Percentiles rank a stretch among this genome's conserved stretches.
These are phyloP conservation scores for Boletellus emodensis DNA, from an alignment of 768 basidiomycete species.

Conservation along the genomic window DNA sequence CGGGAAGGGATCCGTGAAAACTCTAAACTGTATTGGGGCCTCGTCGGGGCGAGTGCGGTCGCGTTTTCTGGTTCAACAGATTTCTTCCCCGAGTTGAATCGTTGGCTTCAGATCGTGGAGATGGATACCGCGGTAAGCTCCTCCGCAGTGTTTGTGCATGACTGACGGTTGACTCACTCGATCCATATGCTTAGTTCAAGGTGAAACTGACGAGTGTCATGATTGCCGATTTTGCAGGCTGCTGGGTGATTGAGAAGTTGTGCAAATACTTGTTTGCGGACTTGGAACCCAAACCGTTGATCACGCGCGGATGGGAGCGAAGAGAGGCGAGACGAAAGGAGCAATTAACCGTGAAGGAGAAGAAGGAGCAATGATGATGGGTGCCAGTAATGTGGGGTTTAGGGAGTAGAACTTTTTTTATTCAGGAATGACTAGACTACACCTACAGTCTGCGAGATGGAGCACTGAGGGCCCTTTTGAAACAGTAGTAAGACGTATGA, in stretches of 20 bases:
- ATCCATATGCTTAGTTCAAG: slow-evolving; percentile 61
- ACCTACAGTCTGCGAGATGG: too few relatives aligned
- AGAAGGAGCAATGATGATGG: slow-evolving; percentile 33
- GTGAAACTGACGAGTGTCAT: slow-evolving; percentile 72
- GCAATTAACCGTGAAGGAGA: slow-evolving; percentile 31
- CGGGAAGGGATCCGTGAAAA: slow-evolving; percentile 98
- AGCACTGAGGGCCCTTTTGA: too few relatives aligned
- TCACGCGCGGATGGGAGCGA: slow-evolving; percentile 80
- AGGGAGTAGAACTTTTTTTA: too few relatives aligned
- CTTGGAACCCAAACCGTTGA: slow-evolving; percentile 78
- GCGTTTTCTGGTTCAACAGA: slow-evolving; percentile 94
- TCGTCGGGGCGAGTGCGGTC: slow-evolving; percentile 83
- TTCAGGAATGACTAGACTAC: too few relatives aligned
- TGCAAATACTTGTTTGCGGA: slow-evolving; percentile 90
- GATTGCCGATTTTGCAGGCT: slow-evolving; percentile 85
- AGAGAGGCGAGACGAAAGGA: slow-evolving; percentile 59
- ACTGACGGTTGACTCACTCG: too few relatives aligned
- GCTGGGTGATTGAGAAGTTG: slow-evolving; percentile 74
- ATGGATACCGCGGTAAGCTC: slow-evolving; percentile 70
- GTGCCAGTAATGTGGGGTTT: too few relatives aligned
- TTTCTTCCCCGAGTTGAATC: slow-evolving; percentile 90
- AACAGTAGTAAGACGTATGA: too few relatives aligned
- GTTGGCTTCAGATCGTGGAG: slow-evolving; percentile 95
- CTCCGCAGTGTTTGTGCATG: too few relatives aligned
- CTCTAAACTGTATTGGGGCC: slow-evolving; percentile 86